Percentiles rank a stretch among this genome's conserved stretches.
Evolutionary conservation across 148 eudicot genomes (phyloP).

Genomic region (Diospyros kaki): DNA sequence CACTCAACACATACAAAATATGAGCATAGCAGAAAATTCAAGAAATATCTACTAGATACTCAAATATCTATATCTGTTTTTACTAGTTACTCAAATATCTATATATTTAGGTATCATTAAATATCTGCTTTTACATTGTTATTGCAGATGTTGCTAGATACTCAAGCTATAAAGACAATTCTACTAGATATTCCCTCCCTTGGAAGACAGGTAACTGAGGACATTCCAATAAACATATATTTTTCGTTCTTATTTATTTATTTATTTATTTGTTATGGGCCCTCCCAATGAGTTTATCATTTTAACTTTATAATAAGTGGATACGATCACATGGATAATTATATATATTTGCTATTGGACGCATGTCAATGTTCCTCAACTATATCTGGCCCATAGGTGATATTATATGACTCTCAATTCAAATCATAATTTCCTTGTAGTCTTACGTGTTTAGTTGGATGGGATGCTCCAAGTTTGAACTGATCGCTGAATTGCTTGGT

Average conservation of each 20-base stretch:
- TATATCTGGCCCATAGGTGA: background rate
- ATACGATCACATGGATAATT: background rate
- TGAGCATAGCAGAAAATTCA: too few relatives aligned
- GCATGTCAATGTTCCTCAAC: background rate
- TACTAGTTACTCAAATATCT: too few relatives aligned
- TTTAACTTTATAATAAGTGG: background rate
- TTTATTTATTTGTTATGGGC: too few relatives aligned
- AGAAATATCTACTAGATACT: too few relatives aligned
- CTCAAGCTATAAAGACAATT: constrained; percentile 96
- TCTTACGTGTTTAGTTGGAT: too few relatives aligned
- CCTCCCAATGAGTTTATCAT: background rate
- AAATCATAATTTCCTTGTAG: background rate
- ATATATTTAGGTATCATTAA: too few relatives aligned
- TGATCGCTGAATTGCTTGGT: too few relatives aligned
- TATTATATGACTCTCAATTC: background rate
- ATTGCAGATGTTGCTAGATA: constrained; percentile 93
- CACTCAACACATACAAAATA: too few relatives aligned
- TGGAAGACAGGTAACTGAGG: constrained; percentile 67
- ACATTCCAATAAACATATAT: background rate
- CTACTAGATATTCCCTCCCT: constrained; percentile 96
- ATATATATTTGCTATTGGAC: background rate
- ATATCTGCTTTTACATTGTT: background rate
- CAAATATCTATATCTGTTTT: too few relatives aligned
- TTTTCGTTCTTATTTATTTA: too few relatives aligned
- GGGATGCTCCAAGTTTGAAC: too few relatives aligned